Conservation (phyloP, 441 rosid genomes). For the Brassica hybrid region DNA sequence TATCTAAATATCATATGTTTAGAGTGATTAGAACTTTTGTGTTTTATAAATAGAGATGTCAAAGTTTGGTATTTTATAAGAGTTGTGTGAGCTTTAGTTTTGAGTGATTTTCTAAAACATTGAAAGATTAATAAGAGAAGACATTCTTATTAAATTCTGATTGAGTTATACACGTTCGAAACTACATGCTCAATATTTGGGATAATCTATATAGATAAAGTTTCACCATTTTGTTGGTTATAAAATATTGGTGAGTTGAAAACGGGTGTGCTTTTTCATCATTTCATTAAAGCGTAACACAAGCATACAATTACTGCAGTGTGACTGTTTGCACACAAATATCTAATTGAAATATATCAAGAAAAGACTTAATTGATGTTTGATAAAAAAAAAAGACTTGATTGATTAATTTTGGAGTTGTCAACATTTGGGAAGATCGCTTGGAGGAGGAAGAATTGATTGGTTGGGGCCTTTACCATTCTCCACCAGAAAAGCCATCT, state of each 20-base stretch:
- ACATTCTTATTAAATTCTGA: too few relatives aligned
- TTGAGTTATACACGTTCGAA: too few relatives aligned
- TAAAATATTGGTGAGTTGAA: conserved; percentile 11
- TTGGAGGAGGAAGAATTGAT: conserved; percentile 60
- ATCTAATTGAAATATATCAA: conserved; percentile 12
- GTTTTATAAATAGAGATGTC: too few relatives aligned
- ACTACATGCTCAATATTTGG: background rate
- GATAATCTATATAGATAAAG: background rate
- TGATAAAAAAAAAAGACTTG: background rate
- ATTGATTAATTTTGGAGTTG: conserved; percentile 2
- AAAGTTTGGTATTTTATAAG: too few relatives aligned
- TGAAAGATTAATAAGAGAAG: too few relatives aligned
- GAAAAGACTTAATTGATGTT: conserved; percentile 20
- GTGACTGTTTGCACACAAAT: conserved; percentile 21
- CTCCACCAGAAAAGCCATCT: conserved; percentile 70
- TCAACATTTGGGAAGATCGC: conserved; percentile 62
- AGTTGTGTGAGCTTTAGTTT: too few relatives aligned
- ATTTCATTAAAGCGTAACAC: conserved; percentile 14
- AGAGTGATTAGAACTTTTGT: too few relatives aligned
- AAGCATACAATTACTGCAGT: conserved; percentile 22
- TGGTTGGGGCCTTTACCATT: conserved; percentile 60
- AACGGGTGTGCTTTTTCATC: background rate
- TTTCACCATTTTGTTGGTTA: background rate
- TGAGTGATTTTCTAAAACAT: too few relatives aligned
- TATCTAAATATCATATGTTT: too few relatives aligned